Evolutionary conservation across 805 yeast species (phyloP).

Genomic region (Kodamaea hsintzibuensis): DNA sequence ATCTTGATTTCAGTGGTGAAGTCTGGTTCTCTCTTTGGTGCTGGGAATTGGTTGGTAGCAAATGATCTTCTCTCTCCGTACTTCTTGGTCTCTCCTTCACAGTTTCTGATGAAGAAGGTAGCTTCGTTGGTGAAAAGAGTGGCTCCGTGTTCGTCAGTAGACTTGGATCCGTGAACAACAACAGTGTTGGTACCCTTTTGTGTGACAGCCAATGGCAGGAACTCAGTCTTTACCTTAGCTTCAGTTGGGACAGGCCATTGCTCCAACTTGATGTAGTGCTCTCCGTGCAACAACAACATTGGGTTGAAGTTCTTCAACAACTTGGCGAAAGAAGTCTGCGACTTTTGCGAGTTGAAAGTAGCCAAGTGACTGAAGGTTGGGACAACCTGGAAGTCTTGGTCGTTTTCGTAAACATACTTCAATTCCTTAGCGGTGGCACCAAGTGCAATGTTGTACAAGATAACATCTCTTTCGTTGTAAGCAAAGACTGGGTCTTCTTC

Average conservation of each 20-base stretch:
- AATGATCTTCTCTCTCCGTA: constrained; percentile 54
- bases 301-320: constrained; percentile 84
- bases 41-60: constrained; percentile 61
- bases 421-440: constrained; percentile 82
- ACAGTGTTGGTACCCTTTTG: constrained; percentile 88
- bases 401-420: constrained; percentile 76
- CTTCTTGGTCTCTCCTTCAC: constrained; percentile 53
- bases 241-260: constrained; percentile 78
- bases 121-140: constrained; percentile 77
- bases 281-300: constrained; percentile 89
- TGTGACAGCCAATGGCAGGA: constrained; percentile 67
- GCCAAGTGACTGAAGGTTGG: constrained; percentile 93
- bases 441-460: constrained; percentile 84
- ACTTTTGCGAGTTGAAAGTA: constrained; percentile 63
- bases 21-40: constrained; percentile 68
- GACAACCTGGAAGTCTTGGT: constrained; percentile 74
- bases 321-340: constrained; percentile 57
- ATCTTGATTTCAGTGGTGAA: constrained; percentile 61
- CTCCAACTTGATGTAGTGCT: constrained; percentile 79
- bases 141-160: constrained; percentile 73
- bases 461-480: constrained; percentile 68
- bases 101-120: constrained; percentile 79
- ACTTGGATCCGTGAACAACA: constrained; percentile 70
- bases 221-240: constrained; percentile 61
- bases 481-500: constrained; percentile 48